Evolutionary conservation across 2,329 filamentous ascomycete genomes (phyloP).

Genomic region (Lasiodiplodia sp.): DNA sequence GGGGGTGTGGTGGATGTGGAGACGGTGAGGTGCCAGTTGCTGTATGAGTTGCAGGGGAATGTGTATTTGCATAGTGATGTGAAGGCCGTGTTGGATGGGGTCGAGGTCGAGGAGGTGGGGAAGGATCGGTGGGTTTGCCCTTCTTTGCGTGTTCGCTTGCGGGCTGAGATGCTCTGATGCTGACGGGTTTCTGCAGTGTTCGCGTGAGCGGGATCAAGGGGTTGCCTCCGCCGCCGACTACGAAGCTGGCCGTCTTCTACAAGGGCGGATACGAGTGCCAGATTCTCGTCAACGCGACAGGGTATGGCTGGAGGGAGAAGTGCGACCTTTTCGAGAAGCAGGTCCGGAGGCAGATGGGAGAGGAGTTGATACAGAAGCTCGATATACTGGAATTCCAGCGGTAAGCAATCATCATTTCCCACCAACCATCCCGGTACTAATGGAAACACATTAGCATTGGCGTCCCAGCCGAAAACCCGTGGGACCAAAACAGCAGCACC

Average conservation of each 20-base stretch:
- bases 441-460: not conserved
- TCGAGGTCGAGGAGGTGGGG: constrained; percentile 43
- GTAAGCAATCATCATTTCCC: not conserved
- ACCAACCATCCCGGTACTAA: not conserved
- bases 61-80: constrained; percentile 56
- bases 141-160: too few species aligned
- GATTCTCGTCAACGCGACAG: constrained; percentile 44
- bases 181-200: constrained; percentile 35
- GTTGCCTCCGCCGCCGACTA: constrained; percentile 48
- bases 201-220: constrained; percentile 49
- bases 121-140: constrained; percentile 41
- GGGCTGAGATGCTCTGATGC: too few species aligned
- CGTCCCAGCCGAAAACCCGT: constrained; percentile 39
- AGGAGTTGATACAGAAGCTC: constrained; percentile 3
- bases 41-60: constrained; percentile 58
- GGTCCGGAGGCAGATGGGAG: constrained; percentile 25
- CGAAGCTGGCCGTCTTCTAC: constrained; percentile 51
- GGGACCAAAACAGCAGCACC: constrained; percentile 41
- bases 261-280: constrained; percentile 51
- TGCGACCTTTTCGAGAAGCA: constrained; percentile 29
- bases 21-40: constrained; percentile 49
- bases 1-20: constrained; percentile 43
- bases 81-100: constrained; percentile 48
- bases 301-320: constrained; percentile 29
- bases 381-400: constrained; percentile 29